Evolutionary conservation across 169 alveolate species (phyloP).

Genomic region (Toxoplasma gondii): DNA sequence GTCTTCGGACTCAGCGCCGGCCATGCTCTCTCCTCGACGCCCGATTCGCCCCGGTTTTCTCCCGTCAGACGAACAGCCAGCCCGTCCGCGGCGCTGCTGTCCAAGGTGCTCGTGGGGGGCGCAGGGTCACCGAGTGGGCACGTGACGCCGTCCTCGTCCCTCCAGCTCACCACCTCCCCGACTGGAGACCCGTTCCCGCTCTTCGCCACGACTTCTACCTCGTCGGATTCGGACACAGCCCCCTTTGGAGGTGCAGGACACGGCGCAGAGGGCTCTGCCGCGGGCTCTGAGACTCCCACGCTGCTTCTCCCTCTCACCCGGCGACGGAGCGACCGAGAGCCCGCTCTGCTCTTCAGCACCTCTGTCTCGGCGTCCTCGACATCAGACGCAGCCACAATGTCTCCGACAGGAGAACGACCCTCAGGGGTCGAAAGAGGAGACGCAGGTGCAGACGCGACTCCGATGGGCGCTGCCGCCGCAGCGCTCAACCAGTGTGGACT

Average conservation of each 20-base stretch:
- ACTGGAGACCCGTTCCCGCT: background rate
- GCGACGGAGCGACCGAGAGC: slow-evolving; percentile 6
- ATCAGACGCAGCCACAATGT: background rate
- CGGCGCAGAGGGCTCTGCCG: background rate
- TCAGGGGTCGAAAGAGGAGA: background rate
- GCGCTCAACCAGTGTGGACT: background rate
- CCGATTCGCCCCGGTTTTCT: background rate
- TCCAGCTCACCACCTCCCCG: background rate
- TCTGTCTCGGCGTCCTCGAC: background rate
- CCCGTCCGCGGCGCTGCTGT: background rate
- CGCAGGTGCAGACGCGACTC: background rate
- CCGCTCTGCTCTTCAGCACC: background rate
- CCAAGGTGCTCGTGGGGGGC: background rate
- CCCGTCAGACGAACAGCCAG: background rate
- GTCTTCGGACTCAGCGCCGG: background rate
- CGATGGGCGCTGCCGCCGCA: background rate
- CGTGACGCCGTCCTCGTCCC: background rate
- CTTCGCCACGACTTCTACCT: background rate
- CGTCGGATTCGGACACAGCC: background rate
- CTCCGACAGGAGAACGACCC: background rate
- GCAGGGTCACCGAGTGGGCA: background rate
- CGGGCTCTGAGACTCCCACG: background rate
- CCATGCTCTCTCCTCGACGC: background rate
- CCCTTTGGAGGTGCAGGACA: background rate
- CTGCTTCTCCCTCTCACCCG: slow-evolving; percentile 24